phyloP scores from a whole-genome alignment of 257 asterid genomes.

The Striga asiatica region DNA sequence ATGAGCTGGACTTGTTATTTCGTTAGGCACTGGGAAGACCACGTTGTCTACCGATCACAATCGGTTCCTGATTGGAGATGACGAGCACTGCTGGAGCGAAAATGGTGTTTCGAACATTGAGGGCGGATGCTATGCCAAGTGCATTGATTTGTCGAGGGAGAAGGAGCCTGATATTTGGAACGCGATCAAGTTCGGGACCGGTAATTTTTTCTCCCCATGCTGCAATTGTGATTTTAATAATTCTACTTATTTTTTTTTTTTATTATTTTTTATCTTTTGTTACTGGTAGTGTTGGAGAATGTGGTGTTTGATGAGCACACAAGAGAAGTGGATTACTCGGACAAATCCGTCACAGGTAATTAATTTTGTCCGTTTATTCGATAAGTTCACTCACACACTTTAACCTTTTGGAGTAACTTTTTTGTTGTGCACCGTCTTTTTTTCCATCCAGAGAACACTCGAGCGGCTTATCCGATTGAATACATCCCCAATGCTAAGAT shows the following conservation, averaged over 20 bases:
- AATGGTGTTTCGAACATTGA: slow-evolving; percentile 88
- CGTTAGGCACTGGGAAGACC: slow-evolving; percentile 89
- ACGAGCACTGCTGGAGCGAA: slow-evolving; percentile 97
- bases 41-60: slow-evolving; percentile 96
- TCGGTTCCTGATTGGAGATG: slow-evolving; percentile 88
- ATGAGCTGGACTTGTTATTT: neutral
- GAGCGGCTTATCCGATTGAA: slow-evolving; percentile 97
- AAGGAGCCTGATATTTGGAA: slow-evolving; percentile 99
- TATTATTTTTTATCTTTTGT: too few relatives aligned
- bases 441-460: slow-evolving; percentile 59
- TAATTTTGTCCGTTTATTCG: neutral
- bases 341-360: slow-evolving; percentile 90
- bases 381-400: neutral
- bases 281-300: slow-evolving; percentile 63
- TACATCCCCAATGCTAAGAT: slow-evolving; percentile 90
- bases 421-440: too few relatives aligned
- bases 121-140: slow-evolving; percentile 98
- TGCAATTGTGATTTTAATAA: too few relatives aligned
- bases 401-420: neutral
- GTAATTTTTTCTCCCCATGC: too few relatives aligned
- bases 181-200: slow-evolving; percentile 95
- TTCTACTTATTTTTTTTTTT: too few relatives aligned
- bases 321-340: slow-evolving; percentile 79
- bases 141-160: slow-evolving; percentile 82
- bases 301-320: slow-evolving; percentile 89